phyloP scores from a whole-genome alignment of 768 basidiomycete species.

The Auricularia cornea region DNA sequence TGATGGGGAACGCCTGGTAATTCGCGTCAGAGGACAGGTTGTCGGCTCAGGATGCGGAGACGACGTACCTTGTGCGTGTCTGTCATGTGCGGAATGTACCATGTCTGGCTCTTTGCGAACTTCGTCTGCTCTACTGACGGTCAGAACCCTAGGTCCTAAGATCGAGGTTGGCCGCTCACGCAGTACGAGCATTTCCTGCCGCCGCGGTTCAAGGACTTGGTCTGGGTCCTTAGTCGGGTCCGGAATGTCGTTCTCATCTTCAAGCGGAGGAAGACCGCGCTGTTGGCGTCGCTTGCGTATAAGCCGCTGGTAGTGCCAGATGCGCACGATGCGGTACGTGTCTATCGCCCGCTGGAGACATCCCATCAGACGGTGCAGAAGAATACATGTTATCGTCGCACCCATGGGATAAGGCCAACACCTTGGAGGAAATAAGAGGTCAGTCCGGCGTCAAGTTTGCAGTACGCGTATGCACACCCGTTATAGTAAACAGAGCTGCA shows the following conservation, averaged over 20 bases:
- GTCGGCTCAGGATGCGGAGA: not conserved
- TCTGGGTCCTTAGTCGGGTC: slow-evolving; percentile 67
- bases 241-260: slow-evolving; percentile 71
- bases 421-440: not conserved
- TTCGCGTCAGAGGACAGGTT: not conserved
- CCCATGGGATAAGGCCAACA: slow-evolving; percentile 57
- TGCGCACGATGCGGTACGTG: slow-evolving; percentile 65
- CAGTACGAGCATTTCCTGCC: slow-evolving; percentile 56
- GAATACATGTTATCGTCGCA: slow-evolving; percentile 1
- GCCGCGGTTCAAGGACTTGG: slow-evolving; percentile 57
- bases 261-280: slow-evolving; percentile 58
- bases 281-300: slow-evolving; percentile 50
- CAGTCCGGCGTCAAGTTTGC: not conserved
- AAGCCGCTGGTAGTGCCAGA: slow-evolving; percentile 63
- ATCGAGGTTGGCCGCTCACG: slow-evolving; percentile 33
- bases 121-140: slow-evolving; percentile 50
- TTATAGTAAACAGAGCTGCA: slow-evolving; percentile 66
- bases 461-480: slow-evolving; percentile 44
- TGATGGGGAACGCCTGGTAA: slow-evolving; percentile 25
- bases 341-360: slow-evolving; percentile 44
- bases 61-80: slow-evolving; percentile 61
- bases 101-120: slow-evolving; percentile 66
- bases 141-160: not conserved
- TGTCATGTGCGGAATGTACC: slow-evolving; percentile 82
- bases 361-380: not conserved